phyloP scores from a whole-genome alignment of 306 rosid species.

The Begonia peltatifolia region DNA sequence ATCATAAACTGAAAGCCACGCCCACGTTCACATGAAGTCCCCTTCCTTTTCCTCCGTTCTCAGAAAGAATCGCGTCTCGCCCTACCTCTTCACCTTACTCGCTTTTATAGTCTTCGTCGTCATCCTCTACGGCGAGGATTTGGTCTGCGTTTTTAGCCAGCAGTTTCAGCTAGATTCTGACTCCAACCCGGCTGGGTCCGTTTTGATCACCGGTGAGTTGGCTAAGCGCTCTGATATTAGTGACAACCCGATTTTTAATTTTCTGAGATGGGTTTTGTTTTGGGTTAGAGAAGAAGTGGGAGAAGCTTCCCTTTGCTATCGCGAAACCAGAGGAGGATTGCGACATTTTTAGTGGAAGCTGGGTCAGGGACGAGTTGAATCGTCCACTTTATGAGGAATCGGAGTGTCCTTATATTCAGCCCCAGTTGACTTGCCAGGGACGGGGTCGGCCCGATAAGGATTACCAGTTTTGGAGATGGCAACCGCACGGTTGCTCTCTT shows the following conservation, averaged over 20 bases:
- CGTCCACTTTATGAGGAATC: constrained; percentile 74
- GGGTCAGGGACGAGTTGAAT: constrained; percentile 66
- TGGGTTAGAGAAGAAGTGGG: constrained; percentile 29
- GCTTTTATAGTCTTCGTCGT: constrained; percentile 62
- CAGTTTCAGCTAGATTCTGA: constrained; percentile 34
- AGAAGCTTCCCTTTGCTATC: constrained; percentile 40
- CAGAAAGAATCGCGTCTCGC: constrained; percentile 50
- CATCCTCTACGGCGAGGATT: constrained; percentile 54
- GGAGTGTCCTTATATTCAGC: constrained; percentile 95
- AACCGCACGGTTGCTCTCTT: constrained; percentile 73
- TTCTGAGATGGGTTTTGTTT: constrained; percentile 12
- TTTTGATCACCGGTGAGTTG: constrained; percentile 31
- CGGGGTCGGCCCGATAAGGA: constrained; percentile 77
- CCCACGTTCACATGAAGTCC: constrained; percentile 37
- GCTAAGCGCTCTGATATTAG: constrained; percentile 3
- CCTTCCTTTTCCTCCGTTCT: constrained; percentile 22
- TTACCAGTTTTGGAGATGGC: constrained; percentile 83
- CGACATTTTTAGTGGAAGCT: constrained; percentile 61
- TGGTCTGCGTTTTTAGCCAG: constrained; percentile 47
- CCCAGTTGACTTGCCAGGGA: constrained; percentile 75
- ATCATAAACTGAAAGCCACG: background rate
- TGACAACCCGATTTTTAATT: background rate
- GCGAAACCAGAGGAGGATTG: constrained; percentile 48
- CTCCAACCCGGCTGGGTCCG: constrained; percentile 14
- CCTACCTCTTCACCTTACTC: constrained; percentile 54